These are phyloP conservation scores for Alternaria infectoria DNA, from an alignment of 2,329 filamentous ascomycete genomes.

Conservation along the genomic window DNA sequence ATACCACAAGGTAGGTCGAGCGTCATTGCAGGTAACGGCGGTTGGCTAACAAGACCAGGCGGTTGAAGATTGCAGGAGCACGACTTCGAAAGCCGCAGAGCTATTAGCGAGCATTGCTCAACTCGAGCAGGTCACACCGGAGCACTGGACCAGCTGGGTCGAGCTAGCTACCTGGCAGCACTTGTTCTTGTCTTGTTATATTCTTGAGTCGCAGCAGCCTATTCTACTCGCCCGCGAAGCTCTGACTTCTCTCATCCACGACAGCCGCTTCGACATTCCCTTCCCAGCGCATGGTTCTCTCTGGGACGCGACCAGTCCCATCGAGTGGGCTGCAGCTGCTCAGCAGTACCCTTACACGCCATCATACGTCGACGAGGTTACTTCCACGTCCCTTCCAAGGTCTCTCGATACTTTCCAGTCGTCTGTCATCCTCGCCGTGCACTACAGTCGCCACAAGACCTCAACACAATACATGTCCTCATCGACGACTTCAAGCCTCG, in stretches of 20 bases:
- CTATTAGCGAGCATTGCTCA: slow-evolving; percentile 21
- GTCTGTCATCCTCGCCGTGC: slow-evolving; percentile 44
- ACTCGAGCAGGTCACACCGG: slow-evolving; percentile 26
- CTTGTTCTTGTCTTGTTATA: slow-evolving; percentile 51
- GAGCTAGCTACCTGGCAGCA: slow-evolving; percentile 41
- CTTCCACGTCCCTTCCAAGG: slow-evolving; percentile 8
- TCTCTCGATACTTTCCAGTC: slow-evolving; percentile 46
- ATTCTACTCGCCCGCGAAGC: slow-evolving; percentile 36
- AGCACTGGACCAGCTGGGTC: slow-evolving; percentile 45
- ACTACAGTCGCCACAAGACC: slow-evolving; percentile 34
- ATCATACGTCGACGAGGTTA: slow-evolving; percentile 34
- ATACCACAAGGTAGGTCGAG: slow-evolving; percentile 41
- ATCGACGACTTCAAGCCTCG: slow-evolving; percentile 19
- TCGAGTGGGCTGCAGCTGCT: slow-evolving; percentile 30
- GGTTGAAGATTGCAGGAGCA: slow-evolving; percentile 23
- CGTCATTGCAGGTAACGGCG: not conserved
- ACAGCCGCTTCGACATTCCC: slow-evolving; percentile 44
- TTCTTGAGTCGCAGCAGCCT: slow-evolving; percentile 51
- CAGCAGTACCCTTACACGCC: slow-evolving; percentile 29
- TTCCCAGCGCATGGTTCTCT: slow-evolving; percentile 42
- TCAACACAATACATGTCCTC: slow-evolving; percentile 18
- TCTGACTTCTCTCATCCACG: slow-evolving; percentile 21
- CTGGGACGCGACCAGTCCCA: slow-evolving; percentile 46
- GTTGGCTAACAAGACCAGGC: slow-evolving; percentile 27
- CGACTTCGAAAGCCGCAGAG: slow-evolving; percentile 24